Evolutionary conservation across 2,329 filamentous ascomycete species (phyloP), one percentile per base, ranked within the genome.

Genomic region (Calonectria naviculata): DNA sequence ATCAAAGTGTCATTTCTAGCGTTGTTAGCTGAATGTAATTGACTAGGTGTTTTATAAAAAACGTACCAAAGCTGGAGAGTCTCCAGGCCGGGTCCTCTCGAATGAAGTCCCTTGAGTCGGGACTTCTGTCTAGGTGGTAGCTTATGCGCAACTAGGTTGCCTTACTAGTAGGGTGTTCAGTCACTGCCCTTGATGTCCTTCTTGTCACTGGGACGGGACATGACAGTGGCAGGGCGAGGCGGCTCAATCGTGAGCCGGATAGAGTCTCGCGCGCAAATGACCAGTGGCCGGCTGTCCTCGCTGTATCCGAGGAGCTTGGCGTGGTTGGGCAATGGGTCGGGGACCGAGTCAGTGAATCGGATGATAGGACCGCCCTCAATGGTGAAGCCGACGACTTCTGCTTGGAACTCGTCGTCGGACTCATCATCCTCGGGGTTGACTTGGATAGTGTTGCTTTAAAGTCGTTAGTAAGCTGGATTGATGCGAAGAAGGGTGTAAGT

Each of bases 341-440:
- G 80, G 6, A 81, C 74, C 0, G 83, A 76, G n/a, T 83, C 78
- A 41, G 75, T 79, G 68, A 87, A 86, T 21, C 83, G 82, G n/a
- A 88, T 75, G 62, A 88, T 87, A 3, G 86, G 85, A 3, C 84
- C 84, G 17, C 86, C 86, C 5, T 84, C 81, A 12, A 86, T 79
- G 2, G 85, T 86, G 74, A 86, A 85, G 44, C 86, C 86, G 49
- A 88, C 79, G 5, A 87, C 82, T 29, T 83, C 78, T 52, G 76
- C 83, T 7, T 80, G 77, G 28, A 78, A 73, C 1, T 81, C 80
- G 8, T 80, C 80, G 31, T 82, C 79, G 4, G 79, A 75, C 5
- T 81, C 81, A 12, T 84, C 81, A 31, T 84, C 52, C 21, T 58
- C 80, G 13, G 74, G 75, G 56, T 79, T 75, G 62, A 72, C 81